Evolutionary conservation across 805 yeast genomes (phyloP), one percentile per base, ranked within the genome.

Genomic region (Naumovozyma baii): DNA sequence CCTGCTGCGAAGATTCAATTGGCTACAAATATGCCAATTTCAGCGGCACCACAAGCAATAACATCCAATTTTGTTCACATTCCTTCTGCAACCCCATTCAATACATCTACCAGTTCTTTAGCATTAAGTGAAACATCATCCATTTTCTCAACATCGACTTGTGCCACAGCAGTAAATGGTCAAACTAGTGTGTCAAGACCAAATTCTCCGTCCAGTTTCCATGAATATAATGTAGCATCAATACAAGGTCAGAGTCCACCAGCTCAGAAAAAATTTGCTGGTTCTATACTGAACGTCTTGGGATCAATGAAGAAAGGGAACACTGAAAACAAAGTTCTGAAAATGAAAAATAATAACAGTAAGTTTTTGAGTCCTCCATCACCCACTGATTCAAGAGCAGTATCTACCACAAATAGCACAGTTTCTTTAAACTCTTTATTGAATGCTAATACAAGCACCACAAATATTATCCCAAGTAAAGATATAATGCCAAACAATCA

Each of bases 331-430:
- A 22, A 22, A 22, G 26, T 22, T 7, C 10, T 10, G 9, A 22
- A 22, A 10, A 10, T 7, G 26, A 22, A 22, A 22, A 40, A 35
- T 10, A 33, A 33, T 14, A 41, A 43, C 18, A 38, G n/a, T 18
- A 47, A 47, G 28, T 22, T 7, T 22, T 22, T 22, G 26, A 22
- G 26, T 22, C 26, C 26, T 7, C 50, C 50, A 10, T 31, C 51
- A 2, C 48, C 48, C 13, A 39, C 33, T 10, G 49, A 45, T n/a
- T 42, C 48, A 2, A 38, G 46, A 13, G 41, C 47, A 14, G 42
- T 44, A 4, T 50, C 54, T 7, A 45, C 47, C 5, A 38, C 48
- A 22, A 47, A 50, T 34, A 50, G 54, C 35, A 36, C 42, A 1
- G 40, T 48, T 14, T 51, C 56, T 2, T 26, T 51, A 17, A 41